Base-by-base conservation (phyloP, 225 moss, liverwort and hornwort genomes). In the Sphagnum contortum region DNA sequence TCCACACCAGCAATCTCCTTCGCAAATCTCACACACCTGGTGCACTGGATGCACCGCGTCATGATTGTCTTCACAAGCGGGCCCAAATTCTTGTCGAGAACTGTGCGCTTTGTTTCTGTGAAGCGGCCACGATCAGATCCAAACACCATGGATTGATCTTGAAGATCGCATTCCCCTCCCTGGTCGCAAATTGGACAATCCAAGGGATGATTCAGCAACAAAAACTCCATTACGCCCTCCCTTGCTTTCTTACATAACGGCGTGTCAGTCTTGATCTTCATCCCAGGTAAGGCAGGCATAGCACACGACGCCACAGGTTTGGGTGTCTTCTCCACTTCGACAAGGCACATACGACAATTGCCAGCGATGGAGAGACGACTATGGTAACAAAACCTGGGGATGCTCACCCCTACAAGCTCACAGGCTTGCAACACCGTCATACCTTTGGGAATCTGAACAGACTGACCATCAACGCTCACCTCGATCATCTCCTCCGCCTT, bases 201-300 rank as follows among this genome's bases (percentile, higher is more conserved):
- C 83, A 98, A 63, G 3, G 96, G 96, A 74, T 98, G 96, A 75
- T 98, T 98, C 81, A 92, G 83, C 67, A 98, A 77, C 71, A 98
- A 68, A 73, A 98, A 98, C 88, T 98, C 96, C 96, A 98, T 98
- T 3, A 92, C 89, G n/a, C 92, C 92, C 79, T 98, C 96, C 71
- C 92, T 85, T 9, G 96, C 96, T 61, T 92, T 98, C 75, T 98
- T 98, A 50, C 90, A 88, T 68, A 98, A 69, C 2, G 96, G 89
- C 14, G 92, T 89, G 64, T 78, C 80, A 4, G 92, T 92, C 77
- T 87, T 98, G 10, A 96, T 96, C 86, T 96, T 92, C 96, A 98
- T 98, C 29, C 92, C 92, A 78, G 92, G 92, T 68, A 90, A 68
- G 58, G 90, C 90, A 29, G 92, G 96, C 90, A 92, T 87, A 29